Base-by-base conservation (phyloP, 2,329 filamentous ascomycete species). In the Basipetospora chlamydospora region DNA sequence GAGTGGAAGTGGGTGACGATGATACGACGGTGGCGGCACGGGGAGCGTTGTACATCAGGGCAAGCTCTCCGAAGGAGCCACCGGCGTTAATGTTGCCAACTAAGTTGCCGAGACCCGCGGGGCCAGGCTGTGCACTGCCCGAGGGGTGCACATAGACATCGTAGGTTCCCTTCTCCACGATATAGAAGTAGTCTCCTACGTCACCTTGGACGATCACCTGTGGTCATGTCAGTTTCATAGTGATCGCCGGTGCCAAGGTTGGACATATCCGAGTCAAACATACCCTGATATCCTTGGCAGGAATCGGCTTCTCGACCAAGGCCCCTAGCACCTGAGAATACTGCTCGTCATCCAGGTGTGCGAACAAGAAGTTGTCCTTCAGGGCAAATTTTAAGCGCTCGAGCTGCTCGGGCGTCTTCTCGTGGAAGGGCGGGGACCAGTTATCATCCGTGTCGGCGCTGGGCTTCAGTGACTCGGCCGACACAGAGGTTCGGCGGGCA, bases 1-100 rank as follows among this genome's bases (percentile, higher is more conserved):
- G 70, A 3, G 80, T 87, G 50, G 81, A 87, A 23, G 71, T 63
- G 3, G 78, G 56, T 49, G 92, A 83, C 10, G 80, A 77, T 21
- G 84, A 93, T 42, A 92, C 73, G 41, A 98, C 84, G 0, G 90
- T 96, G 3, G 90, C 90, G 28, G 90, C 90, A 51, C 90, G 84
- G 18, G 90, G 90, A 16, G 90, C 86, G 51, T 96, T 95, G 64
- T 98, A 96, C 90, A 98, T 96, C 49, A 98, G 68, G 10, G 90
- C 90, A 39, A 98, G 69, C 62, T 98, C 90, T 48, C 90, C 90
- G 57, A 98, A 98, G 4, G 86, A 94, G 42, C 87, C 87, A 34
- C 90, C 90, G 3, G 86, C 74, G 30, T 83, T 79, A 40, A 92
- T 92, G 26, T 70, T 77, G 47, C 76, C 77, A 20, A 96, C 88